Conservation (phyloP, 2,329 filamentous ascomycete genomes). For the Raffaelea deltoideospora region DNA sequence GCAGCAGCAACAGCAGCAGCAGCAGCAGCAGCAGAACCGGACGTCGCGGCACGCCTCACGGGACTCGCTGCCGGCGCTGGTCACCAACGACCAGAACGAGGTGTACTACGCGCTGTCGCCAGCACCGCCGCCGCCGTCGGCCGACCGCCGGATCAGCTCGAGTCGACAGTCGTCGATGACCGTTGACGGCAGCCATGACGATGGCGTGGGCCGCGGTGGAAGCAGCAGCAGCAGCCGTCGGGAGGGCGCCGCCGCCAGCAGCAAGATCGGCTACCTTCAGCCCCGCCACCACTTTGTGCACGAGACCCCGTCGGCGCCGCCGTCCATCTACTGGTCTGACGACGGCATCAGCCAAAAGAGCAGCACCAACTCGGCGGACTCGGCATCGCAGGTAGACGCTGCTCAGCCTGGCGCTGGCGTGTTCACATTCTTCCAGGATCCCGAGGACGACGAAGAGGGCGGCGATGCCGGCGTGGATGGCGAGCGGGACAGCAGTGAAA, state of each 20-base stretch:
- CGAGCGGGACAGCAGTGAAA: not conserved
- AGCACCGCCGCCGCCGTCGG: no score
- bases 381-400: no score
- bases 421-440: conserved; percentile 24
- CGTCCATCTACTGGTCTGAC: conserved; percentile 16
- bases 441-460: conserved; percentile 6
- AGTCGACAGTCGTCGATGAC: not conserved
- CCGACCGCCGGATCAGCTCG: not conserved
- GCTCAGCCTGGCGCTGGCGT: no score
- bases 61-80: not conserved
- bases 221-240: not conserved
- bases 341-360: conserved; percentile 9
- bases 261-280: no score
- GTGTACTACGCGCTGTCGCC: not conserved
- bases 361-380: conserved; percentile 3
- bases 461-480: not conserved
- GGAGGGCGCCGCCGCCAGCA: not conserved
- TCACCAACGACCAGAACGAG: not conserved
- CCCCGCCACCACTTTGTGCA: conserved; percentile 2
- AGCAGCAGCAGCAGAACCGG: not conserved
- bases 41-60: no score
- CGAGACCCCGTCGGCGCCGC: conserved; percentile 4
- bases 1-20: not conserved
- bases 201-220: not conserved
- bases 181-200: not conserved